Conservation (phyloP, 2,329 filamentous ascomycete genomes). For the Xylaria sp. region DNA sequence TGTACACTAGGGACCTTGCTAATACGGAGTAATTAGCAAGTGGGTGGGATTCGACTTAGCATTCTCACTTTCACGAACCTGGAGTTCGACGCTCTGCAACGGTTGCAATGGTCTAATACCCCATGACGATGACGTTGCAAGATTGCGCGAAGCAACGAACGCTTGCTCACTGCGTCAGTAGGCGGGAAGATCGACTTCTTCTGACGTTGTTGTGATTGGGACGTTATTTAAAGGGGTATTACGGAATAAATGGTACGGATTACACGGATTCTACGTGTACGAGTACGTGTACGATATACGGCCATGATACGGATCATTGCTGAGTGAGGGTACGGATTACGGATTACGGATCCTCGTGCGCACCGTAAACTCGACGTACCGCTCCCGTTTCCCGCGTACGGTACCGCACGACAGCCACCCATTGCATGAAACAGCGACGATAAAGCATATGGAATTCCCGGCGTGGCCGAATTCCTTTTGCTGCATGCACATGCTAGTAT, state of each 20-base stretch:
- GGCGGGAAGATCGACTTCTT: neutral
- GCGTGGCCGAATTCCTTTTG: neutral
- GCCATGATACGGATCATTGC: too few relatives aligned
- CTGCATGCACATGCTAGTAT: neutral
- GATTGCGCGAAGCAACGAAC: neutral
- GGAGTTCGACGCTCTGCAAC: neutral
- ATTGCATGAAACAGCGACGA: neutral
- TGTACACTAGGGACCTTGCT: too few relatives aligned
- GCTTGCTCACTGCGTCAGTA: neutral
- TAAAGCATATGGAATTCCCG: neutral
- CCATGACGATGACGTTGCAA: neutral
- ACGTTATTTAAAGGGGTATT: neutral
- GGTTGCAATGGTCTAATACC: neutral
- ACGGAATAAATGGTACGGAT: too few relatives aligned
- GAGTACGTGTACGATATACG: too few relatives aligned
- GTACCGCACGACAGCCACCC: too few relatives aligned
- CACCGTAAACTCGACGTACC: too few relatives aligned
- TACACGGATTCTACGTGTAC: too few relatives aligned
- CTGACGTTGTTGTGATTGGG: neutral
- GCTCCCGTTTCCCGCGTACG: neutral
- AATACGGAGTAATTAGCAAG: too few relatives aligned
- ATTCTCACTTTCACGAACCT: neutral
- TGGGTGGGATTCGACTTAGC: neutral
- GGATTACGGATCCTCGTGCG: too few relatives aligned
- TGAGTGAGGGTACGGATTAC: too few relatives aligned